Evolutionary conservation across 1,284 basidiomycete species (phyloP).

Genomic region (Ustilago vetiveriae): DNA sequence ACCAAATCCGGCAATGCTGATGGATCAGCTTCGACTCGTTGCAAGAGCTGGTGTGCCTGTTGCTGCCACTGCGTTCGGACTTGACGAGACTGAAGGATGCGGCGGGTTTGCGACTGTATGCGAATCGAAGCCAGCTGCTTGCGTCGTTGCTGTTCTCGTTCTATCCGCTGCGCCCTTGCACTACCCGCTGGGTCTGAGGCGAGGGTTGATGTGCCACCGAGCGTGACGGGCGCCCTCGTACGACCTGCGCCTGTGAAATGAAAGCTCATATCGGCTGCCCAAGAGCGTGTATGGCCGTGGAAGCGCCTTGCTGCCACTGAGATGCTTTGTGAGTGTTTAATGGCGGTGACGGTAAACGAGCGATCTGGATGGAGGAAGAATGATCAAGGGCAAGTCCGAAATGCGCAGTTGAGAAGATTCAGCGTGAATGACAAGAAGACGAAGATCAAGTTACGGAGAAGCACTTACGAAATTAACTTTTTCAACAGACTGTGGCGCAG

Average conservation of each 20-base stretch:
- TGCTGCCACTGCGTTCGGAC: constrained; percentile 13
- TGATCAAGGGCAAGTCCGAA: no score
- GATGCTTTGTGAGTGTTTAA: neutral
- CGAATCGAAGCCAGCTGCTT: constrained; percentile 16
- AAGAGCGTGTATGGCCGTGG: neutral
- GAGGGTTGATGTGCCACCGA: constrained; percentile 38
- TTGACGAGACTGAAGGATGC: constrained; percentile 25
- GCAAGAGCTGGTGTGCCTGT: constrained; percentile 10
- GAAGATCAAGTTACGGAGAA: no score
- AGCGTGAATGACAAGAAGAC: no score
- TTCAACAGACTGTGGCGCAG: no score
- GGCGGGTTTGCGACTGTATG: constrained; percentile 33
- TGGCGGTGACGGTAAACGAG: neutral
- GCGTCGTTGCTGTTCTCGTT: constrained; percentile 39
- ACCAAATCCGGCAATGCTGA: constrained; percentile 4
- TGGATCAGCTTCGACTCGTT: constrained; percentile 1
- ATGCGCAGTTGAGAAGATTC: no score
- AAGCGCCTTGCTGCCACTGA: neutral
- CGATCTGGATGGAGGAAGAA: neutral
- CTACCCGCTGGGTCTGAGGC: constrained; percentile 32
- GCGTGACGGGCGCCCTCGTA: constrained; percentile 32
- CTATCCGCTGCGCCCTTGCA: constrained; percentile 34
- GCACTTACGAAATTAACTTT: no score
- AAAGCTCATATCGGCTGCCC: constrained; percentile 37
- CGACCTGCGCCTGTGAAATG: constrained; percentile 50